phyloP scores from a whole-genome alignment of 208 protist genomes.

The Crithidia sp. region DNA sequence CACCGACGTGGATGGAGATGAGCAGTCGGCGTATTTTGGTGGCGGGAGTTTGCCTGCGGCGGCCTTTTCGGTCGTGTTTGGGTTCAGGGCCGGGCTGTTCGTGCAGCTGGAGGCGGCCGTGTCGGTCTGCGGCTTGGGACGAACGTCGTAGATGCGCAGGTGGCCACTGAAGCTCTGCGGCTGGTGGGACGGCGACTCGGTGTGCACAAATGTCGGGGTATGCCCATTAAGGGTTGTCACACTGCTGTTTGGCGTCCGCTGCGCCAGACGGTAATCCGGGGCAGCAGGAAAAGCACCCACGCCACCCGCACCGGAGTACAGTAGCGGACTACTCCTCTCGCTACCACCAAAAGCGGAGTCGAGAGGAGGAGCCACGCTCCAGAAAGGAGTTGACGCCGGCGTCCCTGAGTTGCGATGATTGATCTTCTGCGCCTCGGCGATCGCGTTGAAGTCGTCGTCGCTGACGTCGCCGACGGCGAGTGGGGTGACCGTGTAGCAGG shows the following conservation, averaged over 20 bases:
- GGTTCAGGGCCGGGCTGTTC: slow-evolving; percentile 25
- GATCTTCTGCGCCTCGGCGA: slow-evolving; percentile 63
- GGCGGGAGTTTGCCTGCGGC: slow-evolving; percentile 10
- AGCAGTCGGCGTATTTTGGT: slow-evolving; percentile 20
- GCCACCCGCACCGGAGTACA: slow-evolving; percentile 25
- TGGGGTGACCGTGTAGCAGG: slow-evolving; percentile 68
- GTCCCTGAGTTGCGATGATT: slow-evolving; percentile 27
- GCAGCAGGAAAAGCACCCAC: slow-evolving; percentile 31
- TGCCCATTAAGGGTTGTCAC: slow-evolving; percentile 11
- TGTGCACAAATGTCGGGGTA: slow-evolving; percentile 25
- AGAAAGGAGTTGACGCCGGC: slow-evolving; percentile 18
- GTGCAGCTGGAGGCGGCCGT: slow-evolving; percentile 27
- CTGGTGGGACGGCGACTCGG: slow-evolving; percentile 29
- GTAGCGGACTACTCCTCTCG: slow-evolving; percentile 24
- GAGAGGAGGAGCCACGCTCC: slow-evolving; percentile 11
- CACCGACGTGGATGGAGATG: slow-evolving; percentile 8
- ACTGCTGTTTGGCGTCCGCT: slow-evolving; percentile 23
- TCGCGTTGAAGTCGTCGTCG: slow-evolving; percentile 72
- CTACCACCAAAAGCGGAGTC: slow-evolving; percentile 26
- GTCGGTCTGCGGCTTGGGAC: slow-evolving; percentile 33
- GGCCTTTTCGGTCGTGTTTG: slow-evolving; percentile 16
- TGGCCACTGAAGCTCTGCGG: slow-evolving; percentile 26
- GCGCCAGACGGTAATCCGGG: slow-evolving; percentile 36
- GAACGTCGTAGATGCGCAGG: slow-evolving; percentile 54
- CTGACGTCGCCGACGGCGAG: slow-evolving; percentile 72